These are phyloP conservation scores for Lophium mytilinum DNA, from an alignment of 495 filamentous ascomycete species.

Conservation along the genomic window DNA sequence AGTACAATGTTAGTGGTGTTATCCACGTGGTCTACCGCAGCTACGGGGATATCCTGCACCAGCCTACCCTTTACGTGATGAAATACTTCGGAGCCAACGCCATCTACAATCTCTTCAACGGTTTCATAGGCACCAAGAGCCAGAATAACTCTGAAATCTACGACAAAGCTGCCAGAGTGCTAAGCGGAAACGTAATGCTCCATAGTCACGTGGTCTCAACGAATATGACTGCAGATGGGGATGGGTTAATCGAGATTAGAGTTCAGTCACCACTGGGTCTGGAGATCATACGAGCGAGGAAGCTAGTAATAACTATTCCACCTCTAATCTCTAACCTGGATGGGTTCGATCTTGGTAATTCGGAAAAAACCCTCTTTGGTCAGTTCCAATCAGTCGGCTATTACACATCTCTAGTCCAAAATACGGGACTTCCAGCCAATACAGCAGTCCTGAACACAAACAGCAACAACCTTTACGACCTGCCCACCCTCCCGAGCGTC, in stretches of 20 bases:
- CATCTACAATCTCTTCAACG: slow-evolving; percentile 8
- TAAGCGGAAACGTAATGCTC: slow-evolving; percentile 26
- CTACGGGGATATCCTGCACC: slow-evolving; percentile 34
- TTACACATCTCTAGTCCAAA: slow-evolving; percentile 38
- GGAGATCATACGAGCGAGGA: slow-evolving; percentile 37
- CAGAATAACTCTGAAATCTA: slow-evolving; percentile 38
- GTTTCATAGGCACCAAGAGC: slow-evolving; percentile 30
- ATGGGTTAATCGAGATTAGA: slow-evolving; percentile 24
- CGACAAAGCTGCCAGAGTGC: slow-evolving; percentile 32
- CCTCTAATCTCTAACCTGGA: slow-evolving; percentile 33
- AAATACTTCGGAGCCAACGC: slow-evolving; percentile 16
- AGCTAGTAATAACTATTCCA: slow-evolving; percentile 42
- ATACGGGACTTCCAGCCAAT: slow-evolving; percentile 35
- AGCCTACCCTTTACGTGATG: slow-evolving; percentile 29
- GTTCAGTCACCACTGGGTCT: slow-evolving; percentile 33
- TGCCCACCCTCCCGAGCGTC: slow-evolving; percentile 19
- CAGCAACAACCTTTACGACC: slow-evolving; percentile 24
- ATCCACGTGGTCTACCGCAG: slow-evolving; percentile 24
- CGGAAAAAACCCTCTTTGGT: slow-evolving; percentile 36
- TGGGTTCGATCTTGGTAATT: slow-evolving; percentile 31
- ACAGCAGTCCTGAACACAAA: slow-evolving; percentile 28
- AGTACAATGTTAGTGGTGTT: slow-evolving; percentile 33
- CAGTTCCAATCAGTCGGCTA: slow-evolving; percentile 37
- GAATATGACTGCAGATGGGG: not conserved
- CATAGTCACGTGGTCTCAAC: not conserved